Evolutionary conservation across 192 early-diverging fungal genomes (phyloP).

Genomic region (Mortierella claussenii): DNA sequence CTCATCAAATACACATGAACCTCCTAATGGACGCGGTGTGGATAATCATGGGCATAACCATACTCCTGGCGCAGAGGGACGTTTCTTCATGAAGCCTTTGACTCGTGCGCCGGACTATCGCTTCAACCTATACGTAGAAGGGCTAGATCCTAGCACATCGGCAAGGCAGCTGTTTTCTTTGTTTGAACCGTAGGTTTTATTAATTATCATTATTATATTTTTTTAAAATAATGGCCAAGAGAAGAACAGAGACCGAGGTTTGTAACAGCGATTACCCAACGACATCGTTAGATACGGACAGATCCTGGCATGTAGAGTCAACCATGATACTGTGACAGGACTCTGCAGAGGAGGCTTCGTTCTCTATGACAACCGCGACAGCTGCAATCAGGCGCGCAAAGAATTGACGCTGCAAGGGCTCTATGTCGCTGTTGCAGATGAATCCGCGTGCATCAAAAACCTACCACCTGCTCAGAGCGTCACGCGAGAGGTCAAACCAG

Average conservation of each 20-base stretch:
- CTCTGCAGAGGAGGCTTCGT: conserved; percentile 44
- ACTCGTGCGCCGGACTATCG: conserved; percentile 20
- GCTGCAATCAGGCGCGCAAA: conserved; percentile 34
- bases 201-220: neutral
- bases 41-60: neutral
- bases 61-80: neutral
- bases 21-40: neutral
- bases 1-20: neutral
- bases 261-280: too few relatives aligned
- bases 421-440: conserved; percentile 44
- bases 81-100: conserved; percentile 29
- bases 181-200: conserved; percentile 43
- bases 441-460: conserved; percentile 39
- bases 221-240: neutral
- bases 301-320: conserved; percentile 36
- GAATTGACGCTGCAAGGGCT: conserved; percentile 36
- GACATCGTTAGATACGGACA: conserved; percentile 28
- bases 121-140: conserved; percentile 42
- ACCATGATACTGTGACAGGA: conserved; percentile 19
- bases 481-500: conserved; percentile 1
- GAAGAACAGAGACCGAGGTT: neutral
- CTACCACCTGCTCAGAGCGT: conserved; percentile 3
- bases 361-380: conserved; percentile 31
- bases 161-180: conserved; percentile 21
- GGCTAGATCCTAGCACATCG: conserved; percentile 21